Evolutionary conservation across 192 early-diverging fungal genomes (phyloP), one percentile per base, ranked within the genome.

Genomic region (Coemansia sp.): DNA sequence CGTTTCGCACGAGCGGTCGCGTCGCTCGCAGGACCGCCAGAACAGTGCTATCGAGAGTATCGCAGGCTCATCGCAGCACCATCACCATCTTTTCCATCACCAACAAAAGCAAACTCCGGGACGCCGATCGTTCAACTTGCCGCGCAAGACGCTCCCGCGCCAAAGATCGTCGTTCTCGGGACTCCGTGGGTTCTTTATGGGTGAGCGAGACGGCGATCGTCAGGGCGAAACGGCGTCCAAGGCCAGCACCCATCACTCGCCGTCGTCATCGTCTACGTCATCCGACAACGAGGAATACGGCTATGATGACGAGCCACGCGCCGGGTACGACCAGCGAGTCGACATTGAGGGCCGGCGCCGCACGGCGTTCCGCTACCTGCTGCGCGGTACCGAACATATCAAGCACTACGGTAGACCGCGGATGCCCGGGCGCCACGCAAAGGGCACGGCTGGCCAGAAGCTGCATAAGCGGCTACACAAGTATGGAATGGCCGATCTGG

Each of bases 371-470:
- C 61, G 78, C 23, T 75, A 80, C 61, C 43, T 80, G 61, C 67
- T 82, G 43, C 74, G 74, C n/a, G 79, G 79, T 55, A 82, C 79
- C 6, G 79, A 82, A 62, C 79, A 82, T 19, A 70, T 76, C 38
- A 80, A 74, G 54, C 78, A 75, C 34, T 80, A 72, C 32, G 66
- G 69, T 4, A 19, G 66, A 35, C 66, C 56, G 11, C 52, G 42
- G 15, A 56, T 34, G 19, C 55, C 55, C 5, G 55, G 55, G n/a
- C 25, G 55, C 33, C 29, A 36, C 42, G 35, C 54, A 67, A 67
- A 40, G 45, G 53, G 36, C 6, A 17, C 15, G 6, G 45, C 52
- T 19, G 58, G 57, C 6, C 49, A 42, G n/a, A 61, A 52, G 40
- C 46, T 77, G 55, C 75, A 71, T 32, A 65, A 68, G 23, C 62